These are phyloP conservation scores for Linum tenue DNA, from an alignment of 345 rosid genomes.

Conservation along the genomic window DNA sequence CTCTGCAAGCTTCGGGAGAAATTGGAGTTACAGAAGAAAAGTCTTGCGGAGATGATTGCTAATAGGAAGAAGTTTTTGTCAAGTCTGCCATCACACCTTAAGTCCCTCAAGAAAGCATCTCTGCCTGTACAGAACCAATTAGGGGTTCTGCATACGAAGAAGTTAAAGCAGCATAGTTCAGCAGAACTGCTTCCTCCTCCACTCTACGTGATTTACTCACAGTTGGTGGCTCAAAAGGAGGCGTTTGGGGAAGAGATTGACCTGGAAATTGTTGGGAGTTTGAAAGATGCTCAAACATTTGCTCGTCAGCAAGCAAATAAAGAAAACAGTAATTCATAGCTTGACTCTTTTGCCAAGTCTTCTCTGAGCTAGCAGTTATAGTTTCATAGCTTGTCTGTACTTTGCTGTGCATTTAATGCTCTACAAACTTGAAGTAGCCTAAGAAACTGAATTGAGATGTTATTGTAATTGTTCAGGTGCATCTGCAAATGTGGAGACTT, in stretches of 20 bases:
- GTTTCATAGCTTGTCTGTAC: background rate
- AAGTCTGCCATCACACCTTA: slow-evolving; percentile 74
- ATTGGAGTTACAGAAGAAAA: slow-evolving; percentile 58
- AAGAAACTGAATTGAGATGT: slow-evolving; percentile 7
- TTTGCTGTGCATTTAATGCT: background rate
- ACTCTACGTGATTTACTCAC: slow-evolving; percentile 71
- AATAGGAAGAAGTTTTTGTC: slow-evolving; percentile 76
- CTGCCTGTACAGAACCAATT: slow-evolving; percentile 82
- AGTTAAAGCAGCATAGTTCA: slow-evolving; percentile 62
- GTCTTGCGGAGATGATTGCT: slow-evolving; percentile 59
- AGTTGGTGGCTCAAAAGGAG: slow-evolving; percentile 72
- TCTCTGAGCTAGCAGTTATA: background rate
- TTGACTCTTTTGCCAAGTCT: background rate
- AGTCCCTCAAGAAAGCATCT: slow-evolving; percentile 85
- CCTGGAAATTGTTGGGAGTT: slow-evolving; percentile 63
- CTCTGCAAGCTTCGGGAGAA: slow-evolving; percentile 59
- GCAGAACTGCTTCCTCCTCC: slow-evolving; percentile 95
- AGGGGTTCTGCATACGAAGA: slow-evolving; percentile 59
- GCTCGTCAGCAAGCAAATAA: slow-evolving; percentile 65
- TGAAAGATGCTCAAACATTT: slow-evolving; percentile 67
- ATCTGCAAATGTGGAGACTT: slow-evolving; percentile 42
- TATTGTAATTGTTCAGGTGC: slow-evolving; percentile 33
- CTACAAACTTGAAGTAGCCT: background rate
- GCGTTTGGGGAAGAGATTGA: slow-evolving; percentile 75
- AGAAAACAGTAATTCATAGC: slow-evolving; percentile 40